Percentiles rank a stretch among this genome's conserved stretches.
Conservation (phyloP, 768 basidiomycete genomes). For the Neoboletus brunneissimus region DNA sequence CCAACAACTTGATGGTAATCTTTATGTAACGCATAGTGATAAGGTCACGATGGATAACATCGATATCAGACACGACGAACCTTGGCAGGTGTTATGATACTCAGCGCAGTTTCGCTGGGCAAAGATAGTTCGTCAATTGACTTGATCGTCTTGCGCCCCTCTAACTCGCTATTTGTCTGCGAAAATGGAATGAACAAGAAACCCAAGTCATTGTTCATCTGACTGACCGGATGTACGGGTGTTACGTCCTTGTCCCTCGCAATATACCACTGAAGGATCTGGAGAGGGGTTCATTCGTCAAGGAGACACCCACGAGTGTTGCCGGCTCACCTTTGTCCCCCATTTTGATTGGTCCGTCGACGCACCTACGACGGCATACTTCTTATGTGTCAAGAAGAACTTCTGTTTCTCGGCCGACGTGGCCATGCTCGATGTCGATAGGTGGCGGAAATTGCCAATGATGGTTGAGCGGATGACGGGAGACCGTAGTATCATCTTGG, state of each 20-base stretch:
- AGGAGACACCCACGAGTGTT: neutral
- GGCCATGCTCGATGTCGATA: conserved; percentile 22
- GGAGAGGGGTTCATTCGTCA: neutral
- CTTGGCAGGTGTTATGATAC: conserved; percentile 75
- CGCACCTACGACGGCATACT: conserved; percentile 79
- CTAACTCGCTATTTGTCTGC: conserved; percentile 69
- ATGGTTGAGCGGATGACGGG: conserved; percentile 3
- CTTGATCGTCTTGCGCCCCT: conserved; percentile 56
- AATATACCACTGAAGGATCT: conserved; percentile 82
- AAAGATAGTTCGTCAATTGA: conserved; percentile 54
- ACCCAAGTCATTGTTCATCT: neutral
- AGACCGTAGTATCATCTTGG: conserved; percentile 1
- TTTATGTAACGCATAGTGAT: conserved; percentile 26
- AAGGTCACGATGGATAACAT: neutral
- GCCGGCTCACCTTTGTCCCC: conserved; percentile 60
- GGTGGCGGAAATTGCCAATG: conserved; percentile 3
- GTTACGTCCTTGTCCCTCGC: conserved; percentile 54
- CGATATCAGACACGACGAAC: conserved; percentile 31
- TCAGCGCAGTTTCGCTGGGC: conserved; percentile 68
- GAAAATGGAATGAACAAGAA: neutral
- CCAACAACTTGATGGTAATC: conserved; percentile 68
- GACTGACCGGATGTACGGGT: conserved; percentile 71
- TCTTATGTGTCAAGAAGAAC: conserved; percentile 57
- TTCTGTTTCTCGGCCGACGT: conserved; percentile 43
- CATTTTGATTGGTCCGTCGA: conserved; percentile 77